Percentiles rank a stretch among this genome's conserved stretches.
These are phyloP conservation scores for Xerocomus spinulosus DNA, from an alignment of 768 basidiomycete species.

Conservation along the genomic window DNA sequence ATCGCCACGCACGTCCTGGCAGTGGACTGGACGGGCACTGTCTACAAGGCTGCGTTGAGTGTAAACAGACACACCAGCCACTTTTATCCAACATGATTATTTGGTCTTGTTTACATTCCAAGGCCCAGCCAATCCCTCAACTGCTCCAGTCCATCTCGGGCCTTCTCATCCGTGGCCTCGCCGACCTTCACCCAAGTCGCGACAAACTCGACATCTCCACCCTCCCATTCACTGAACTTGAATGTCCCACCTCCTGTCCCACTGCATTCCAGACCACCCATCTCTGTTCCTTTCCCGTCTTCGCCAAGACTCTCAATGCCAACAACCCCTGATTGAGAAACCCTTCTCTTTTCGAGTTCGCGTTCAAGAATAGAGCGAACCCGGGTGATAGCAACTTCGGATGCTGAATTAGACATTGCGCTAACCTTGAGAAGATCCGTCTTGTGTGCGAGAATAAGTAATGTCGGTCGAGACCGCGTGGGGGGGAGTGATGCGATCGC, in stretches of 20 bases:
- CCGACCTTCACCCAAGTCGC: conserved; percentile 49
- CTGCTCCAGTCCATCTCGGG: conserved; percentile 36
- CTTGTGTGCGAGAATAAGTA: conserved; percentile 75
- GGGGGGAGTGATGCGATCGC: conserved; percentile 69
- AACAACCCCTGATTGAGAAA: conserved; percentile 59
- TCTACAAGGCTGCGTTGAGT: conserved; percentile 58
- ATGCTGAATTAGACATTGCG: conserved; percentile 30
- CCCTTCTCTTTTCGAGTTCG: conserved; percentile 74
- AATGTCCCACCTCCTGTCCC: conserved; percentile 52
- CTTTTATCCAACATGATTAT: too few species aligned
- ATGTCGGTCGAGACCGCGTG: conserved; percentile 53
- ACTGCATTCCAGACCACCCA: conserved; percentile 72
- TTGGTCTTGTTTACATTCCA: conserved; percentile 34
- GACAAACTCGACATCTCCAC: conserved; percentile 68
- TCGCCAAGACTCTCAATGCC: conserved; percentile 71
- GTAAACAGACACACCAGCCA: background rate
- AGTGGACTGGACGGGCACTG: conserved; percentile 59
- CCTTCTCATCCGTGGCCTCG: conserved; percentile 25
- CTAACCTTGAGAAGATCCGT: conserved; percentile 58
- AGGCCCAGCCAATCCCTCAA: conserved; percentile 49
- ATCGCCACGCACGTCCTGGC: conserved; percentile 57
- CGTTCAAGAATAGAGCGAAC: conserved; percentile 78
- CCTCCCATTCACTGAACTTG: conserved; percentile 80
- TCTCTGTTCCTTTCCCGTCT: conserved; percentile 58
- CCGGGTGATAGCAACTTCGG: conserved; percentile 59